phyloP scores from a whole-genome alignment of 805 yeast species.

The Sugiyamaella marilandica region DNA sequence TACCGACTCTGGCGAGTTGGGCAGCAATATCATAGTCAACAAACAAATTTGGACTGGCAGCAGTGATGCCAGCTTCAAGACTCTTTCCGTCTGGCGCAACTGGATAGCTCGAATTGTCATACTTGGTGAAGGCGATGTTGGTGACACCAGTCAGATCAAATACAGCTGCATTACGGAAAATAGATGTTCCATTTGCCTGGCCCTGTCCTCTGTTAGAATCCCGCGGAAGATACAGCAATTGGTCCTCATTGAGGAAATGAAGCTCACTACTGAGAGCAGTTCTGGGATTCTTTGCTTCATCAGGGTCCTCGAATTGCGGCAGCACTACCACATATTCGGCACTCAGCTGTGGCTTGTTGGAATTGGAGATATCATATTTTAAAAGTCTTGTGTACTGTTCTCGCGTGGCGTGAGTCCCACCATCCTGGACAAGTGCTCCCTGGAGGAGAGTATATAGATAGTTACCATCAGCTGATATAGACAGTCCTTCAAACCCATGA shows the following conservation, averaged over 20 bases:
- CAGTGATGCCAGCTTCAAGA: constrained; percentile 8
- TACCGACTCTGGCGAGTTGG: constrained; percentile 15
- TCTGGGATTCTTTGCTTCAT: constrained; percentile 17
- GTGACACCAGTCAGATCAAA: constrained; percentile 14
- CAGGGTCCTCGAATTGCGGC: constrained; percentile 18
- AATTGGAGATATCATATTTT: constrained; percentile 11
- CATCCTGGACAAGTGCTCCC: constrained; percentile 18
- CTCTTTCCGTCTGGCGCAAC: constrained; percentile 19
- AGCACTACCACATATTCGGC: constrained; percentile 17
- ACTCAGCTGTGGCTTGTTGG: constrained; percentile 6
- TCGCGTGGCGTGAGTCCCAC: constrained; percentile 19
- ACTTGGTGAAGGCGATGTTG: constrained; percentile 14
- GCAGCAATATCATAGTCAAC: constrained; percentile 11
- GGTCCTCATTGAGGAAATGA: constrained; percentile 15
- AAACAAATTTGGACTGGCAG: constrained; percentile 13
- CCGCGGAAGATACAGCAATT: constrained; percentile 15
- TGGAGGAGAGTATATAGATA: constrained; percentile 14
- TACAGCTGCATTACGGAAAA: constrained; percentile 13
- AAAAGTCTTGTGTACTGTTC: constrained; percentile 17
- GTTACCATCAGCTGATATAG: constrained; percentile 15
- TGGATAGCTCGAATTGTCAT: constrained; percentile 9
- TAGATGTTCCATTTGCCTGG: constrained; percentile 12
- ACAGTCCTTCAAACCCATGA: constrained; percentile 19
- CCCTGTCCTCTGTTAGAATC: constrained; percentile 14
- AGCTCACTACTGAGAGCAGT: constrained; percentile 16